Base-by-base conservation (phyloP, 2,329 filamentous ascomycete genomes). In the Colletotrichum orbiculare region DNA sequence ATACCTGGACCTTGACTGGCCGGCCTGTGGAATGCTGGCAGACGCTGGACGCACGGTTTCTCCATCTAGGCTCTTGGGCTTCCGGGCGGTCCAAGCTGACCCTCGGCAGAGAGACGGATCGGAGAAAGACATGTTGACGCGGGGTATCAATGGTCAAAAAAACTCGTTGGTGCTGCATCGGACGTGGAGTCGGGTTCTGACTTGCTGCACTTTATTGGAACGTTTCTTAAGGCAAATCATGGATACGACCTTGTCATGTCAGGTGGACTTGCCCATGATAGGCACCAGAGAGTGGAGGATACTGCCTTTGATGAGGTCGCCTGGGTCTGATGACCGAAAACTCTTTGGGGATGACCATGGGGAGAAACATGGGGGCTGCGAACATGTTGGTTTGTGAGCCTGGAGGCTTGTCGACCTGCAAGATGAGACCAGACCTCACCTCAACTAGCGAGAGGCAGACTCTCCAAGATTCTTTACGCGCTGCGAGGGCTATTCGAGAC, bases 121-220 rank as follows among this genome's bases (percentile, higher is more conserved):
- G 54, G 54, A 64, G 54, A 46, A n/a, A 46, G 56, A 61, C 53
- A 46, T 60, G 57, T 58, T 53, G 62, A 61, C 54, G 49, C 53
- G 48, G 64, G 25, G 49, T 25, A 59, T 55, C 54, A 64, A 64
- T 59, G 64, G 54, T 66, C 52, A 66, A 66, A 69, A 69, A 66
- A 25, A 25, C 63, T 63, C 70, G 58, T 70, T 73, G 73, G 70
- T 73, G 71, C 76, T 69, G 77, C 77, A 79, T 77, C 69, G 75
- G 73, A 75, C 65, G 74, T 72, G 73, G 77, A 78, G 76, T 78
- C 74, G 73, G 74, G 71, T 73, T 78, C 72, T 76, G 71, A 71
- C 72, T 74, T 74, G 70, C 72, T 64, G 64, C 64, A 43, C 60
- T 57, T 47, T 66, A 53, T 42, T 59, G 60, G 64, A 54, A 59